Evolutionary conservation across 176 grass and related monocot genomes (phyloP), one percentile per base, ranked within the genome.

Genomic region (Phyllostachys edulis): DNA sequence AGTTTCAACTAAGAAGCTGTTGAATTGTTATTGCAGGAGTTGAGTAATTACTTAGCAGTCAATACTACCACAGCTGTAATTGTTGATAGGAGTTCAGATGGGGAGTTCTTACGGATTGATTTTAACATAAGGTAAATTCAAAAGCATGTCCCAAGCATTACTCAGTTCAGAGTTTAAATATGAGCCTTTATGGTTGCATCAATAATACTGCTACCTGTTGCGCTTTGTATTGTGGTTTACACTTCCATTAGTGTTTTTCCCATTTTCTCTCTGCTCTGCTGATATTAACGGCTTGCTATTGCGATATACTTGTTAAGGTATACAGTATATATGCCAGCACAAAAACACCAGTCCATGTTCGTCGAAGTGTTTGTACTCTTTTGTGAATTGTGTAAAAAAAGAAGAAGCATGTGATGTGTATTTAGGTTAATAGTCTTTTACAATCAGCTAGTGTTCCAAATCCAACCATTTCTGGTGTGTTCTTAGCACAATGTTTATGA

Each of bases 51-150:
- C 82, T 94, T 99, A 82, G 88, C 88, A 69, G 84, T 99, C 64
- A 99, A 81, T 64, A 94, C 97, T 71, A 86, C 83, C 16, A 99
- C 97, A 84, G 91, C 91, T 81, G 83, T 99, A 71, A 85, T 99
- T 68, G 97, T 99, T 89, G 97, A 99, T 86, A 92, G 87, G 90
- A 99, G 96, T 90, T 87, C 85, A 83, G 93, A 99, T 89, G 87
- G 70, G 18, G 96, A 99, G 57, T 99, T 99, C 72, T 86, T 99
- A 89, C 89, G 93, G 32, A 96, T 99, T 84, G 93, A 94, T 84
- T 99, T 99, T 90, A 96, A 99, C 70, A 81, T 96, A 60, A 99
- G 96, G 93, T 96, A 87, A 75, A 85, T 46, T 69, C 63, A 63
- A 55, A 44, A 24, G 9, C 79, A 80, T 74, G 18, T 76, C 5